Percentiles rank a stretch among this genome's conserved stretches.
These are phyloP conservation scores for Xylaria acuta DNA, from an alignment of 495 filamentous ascomycete species.

Conservation along the genomic window DNA sequence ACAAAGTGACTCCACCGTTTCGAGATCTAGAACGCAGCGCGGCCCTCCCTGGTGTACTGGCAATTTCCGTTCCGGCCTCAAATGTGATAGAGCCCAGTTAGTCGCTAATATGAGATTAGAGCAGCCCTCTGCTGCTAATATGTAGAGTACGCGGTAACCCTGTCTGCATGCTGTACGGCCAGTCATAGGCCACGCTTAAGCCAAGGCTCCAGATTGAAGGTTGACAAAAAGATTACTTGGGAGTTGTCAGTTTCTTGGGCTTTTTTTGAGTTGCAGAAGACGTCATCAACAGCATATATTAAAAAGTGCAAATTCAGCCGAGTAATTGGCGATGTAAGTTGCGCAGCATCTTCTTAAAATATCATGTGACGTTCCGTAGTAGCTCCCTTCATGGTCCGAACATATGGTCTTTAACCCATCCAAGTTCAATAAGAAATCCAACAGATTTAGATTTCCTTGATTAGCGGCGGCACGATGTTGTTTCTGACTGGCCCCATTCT, in stretches of 20 bases:
- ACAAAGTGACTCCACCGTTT: neutral
- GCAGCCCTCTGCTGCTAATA: neutral
- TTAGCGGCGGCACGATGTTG: neutral
- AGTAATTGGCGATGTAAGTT: neutral
- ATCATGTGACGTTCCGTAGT: neutral
- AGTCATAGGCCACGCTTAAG: neutral
- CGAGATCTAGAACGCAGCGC: neutral
- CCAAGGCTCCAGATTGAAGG: neutral
- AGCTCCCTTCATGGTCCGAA: neutral
- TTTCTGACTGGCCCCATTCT: neutral
- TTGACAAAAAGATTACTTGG: neutral
- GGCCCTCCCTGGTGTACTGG: neutral
- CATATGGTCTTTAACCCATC: neutral
- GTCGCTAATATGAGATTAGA: neutral
- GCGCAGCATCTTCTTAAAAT: neutral
- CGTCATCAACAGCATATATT: neutral
- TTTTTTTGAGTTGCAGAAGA: neutral
- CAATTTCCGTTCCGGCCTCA: neutral
- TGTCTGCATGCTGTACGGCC: neutral
- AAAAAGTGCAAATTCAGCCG: neutral
- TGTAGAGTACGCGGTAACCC: neutral
- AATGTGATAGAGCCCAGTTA: neutral
- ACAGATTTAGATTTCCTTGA: neutral
- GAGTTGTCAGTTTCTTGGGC: neutral
- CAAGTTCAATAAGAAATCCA: neutral